Evolutionary conservation across 208 protist species (phyloP), one percentile per base, ranked within the genome.

Genomic region (Trypanosoma theileri): DNA sequence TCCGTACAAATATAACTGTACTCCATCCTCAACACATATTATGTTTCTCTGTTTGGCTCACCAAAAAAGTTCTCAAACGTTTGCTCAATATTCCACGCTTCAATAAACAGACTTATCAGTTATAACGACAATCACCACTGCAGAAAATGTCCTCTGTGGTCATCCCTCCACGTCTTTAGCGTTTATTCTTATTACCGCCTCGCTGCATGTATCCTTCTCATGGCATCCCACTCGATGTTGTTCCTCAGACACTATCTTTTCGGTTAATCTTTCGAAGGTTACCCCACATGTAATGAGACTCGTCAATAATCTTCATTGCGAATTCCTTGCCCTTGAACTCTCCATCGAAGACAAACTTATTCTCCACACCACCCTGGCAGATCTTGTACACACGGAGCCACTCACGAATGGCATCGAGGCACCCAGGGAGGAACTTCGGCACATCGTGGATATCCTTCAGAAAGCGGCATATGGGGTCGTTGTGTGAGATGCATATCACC

Each of bases 361-460:
- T 97, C 74, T 95, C 88, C 24, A 89, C 82, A n/a, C 89, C 89
- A 52, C 92, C 92, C 45, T 94, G 88, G 59, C 90, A 95, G 50
- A 97, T 97, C 77, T 97, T 97, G 80, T 97, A 97, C 66, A 93
- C 88, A 35, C 92, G 85, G 60, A 97, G 89, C 89, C 89, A 97
- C 78, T 95, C 85, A 22, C 89, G 86, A 51, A 97, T 67, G 10
- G 89, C 89, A 61, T 95, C 88, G 13, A 97, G 81, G 75, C 87
- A 94, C 60, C 92, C 92, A 0, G 92, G 92, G 16, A 97, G 76
- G 60, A 91, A 93, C 73, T 92, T 92, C 19, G 88, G 86, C 60
- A 97, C 85, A 48, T 97, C 92, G 17, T 79, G 22, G 68, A 97
- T 97, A 65, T 97, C 90, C 61, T 92, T 90, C 52, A 96, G 75